These are phyloP conservation scores for Parafenestella ontariensis DNA, from an alignment of 2,329 filamentous ascomycete species.

Conservation along the genomic window DNA sequence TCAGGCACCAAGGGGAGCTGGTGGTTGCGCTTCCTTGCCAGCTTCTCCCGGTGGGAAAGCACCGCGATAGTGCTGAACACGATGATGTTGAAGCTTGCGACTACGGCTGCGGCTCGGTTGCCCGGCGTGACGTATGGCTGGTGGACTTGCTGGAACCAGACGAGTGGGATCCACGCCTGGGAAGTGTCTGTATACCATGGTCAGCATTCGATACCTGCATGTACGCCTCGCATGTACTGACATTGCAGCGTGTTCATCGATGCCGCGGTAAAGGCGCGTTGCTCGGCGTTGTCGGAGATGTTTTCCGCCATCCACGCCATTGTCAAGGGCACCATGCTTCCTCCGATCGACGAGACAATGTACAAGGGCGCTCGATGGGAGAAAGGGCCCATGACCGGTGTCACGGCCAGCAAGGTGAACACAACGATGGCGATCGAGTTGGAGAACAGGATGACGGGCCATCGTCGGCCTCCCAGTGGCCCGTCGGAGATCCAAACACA, in stretches of 20 bases:
- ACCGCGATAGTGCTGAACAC: constrained; percentile 14
- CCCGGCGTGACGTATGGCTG: constrained; percentile 20
- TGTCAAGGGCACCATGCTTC: constrained; percentile 19
- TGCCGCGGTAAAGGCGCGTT: constrained; percentile 15
- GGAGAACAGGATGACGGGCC: constrained; percentile 27
- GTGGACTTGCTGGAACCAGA: constrained; percentile 21
- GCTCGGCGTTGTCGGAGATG: constrained; percentile 16
- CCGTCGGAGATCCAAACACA: constrained; percentile 31
- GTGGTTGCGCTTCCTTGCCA: constrained; percentile 8
- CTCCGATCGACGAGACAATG: constrained; percentile 19
- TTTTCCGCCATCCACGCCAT: constrained; percentile 23
- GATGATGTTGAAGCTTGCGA: constrained; percentile 19
- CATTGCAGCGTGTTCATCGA: constrained; percentile 17
- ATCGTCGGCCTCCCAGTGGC: constrained; percentile 22
- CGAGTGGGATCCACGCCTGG: constrained; percentile 18
- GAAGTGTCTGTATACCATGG: constrained; percentile 11
- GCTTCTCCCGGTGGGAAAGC: constrained; percentile 13
- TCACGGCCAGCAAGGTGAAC: constrained; percentile 23
- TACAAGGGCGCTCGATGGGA: constrained; percentile 22
- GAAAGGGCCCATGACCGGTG: constrained; percentile 22
- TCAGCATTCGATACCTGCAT: background rate
- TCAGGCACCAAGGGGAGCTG: background rate
- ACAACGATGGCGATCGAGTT: constrained; percentile 26
- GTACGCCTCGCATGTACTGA: background rate
- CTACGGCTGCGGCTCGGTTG: constrained; percentile 16